phyloP scores from a whole-genome alignment of 140 eudicot species.

The Senecio squalidus region DNA sequence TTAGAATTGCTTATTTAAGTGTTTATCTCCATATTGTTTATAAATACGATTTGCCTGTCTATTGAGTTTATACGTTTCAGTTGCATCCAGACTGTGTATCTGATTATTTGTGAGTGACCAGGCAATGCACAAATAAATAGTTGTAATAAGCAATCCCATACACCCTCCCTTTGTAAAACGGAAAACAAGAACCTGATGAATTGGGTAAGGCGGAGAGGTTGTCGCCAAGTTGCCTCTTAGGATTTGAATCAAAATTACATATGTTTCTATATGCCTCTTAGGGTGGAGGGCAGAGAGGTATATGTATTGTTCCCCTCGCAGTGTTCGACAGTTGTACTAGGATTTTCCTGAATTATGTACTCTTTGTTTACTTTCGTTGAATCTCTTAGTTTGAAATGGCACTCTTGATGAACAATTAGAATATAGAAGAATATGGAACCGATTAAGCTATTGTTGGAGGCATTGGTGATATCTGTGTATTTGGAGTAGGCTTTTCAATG shows the following conservation, averaged over 20 bases:
- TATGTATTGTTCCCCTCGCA: not conserved
- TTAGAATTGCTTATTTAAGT: no score
- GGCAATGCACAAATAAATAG: no score
- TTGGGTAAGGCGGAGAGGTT: no score
- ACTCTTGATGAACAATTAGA: conserved; percentile 2
- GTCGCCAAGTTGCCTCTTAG: no score
- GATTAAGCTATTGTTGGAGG: conserved; percentile 15
- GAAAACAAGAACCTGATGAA: not conserved
- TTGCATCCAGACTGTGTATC: no score
- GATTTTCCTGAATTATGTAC: not conserved
- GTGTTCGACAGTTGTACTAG: not conserved
- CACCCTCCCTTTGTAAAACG: no score
- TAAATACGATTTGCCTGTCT: no score
- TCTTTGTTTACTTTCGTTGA: not conserved
- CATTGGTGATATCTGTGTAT: not conserved
- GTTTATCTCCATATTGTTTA: no score
- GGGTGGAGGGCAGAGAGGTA: not conserved
- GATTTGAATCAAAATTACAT: not conserved
- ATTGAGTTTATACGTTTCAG: no score
- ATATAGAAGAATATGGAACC: not conserved
- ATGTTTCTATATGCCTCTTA: not conserved
- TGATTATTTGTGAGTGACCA: no score
- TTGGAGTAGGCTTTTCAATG: conserved; percentile 4
- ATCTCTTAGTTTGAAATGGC: not conserved
- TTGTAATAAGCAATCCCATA: no score